Conservation (phyloP, 495 filamentous ascomycete species). For the Talaromyces liani region DNA sequence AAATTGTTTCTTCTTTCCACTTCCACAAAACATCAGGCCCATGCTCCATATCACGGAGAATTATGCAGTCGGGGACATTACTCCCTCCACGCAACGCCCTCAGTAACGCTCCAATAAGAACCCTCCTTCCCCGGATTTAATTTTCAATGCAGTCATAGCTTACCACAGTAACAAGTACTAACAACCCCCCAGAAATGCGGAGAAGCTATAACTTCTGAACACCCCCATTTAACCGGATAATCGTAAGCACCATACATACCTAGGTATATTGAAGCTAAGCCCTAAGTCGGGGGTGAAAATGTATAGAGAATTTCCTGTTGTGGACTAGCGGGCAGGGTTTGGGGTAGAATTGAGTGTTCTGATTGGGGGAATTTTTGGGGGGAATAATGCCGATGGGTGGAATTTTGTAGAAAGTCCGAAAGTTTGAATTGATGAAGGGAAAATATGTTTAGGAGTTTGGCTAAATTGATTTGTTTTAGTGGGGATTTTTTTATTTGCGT, state of each 20-base stretch:
- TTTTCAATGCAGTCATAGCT: neutral
- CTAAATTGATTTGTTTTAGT: neutral
- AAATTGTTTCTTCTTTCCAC: neutral
- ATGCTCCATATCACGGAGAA: conserved; percentile 1
- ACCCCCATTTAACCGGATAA: neutral
- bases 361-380: conserved; percentile 31
- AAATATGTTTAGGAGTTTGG: neutral
- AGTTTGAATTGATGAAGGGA: neutral
- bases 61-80: neutral
- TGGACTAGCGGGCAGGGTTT: neutral
- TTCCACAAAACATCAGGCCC: neutral
- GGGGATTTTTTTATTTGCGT: neutral
- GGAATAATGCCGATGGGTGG: neutral
- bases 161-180: neutral
- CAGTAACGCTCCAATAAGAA: neutral
- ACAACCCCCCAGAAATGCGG: neutral
- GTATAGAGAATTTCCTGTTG: neutral
- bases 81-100: neutral
- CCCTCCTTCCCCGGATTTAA: neutral
- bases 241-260: neutral
- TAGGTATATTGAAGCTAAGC: neutral
- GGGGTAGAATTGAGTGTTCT: neutral
- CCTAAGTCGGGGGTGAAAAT: neutral
- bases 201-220: neutral
- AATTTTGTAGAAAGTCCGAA: neutral